These are phyloP conservation scores for Metschnikowia proteae DNA, from an alignment of 805 yeast species.

Conservation along the genomic window DNA sequence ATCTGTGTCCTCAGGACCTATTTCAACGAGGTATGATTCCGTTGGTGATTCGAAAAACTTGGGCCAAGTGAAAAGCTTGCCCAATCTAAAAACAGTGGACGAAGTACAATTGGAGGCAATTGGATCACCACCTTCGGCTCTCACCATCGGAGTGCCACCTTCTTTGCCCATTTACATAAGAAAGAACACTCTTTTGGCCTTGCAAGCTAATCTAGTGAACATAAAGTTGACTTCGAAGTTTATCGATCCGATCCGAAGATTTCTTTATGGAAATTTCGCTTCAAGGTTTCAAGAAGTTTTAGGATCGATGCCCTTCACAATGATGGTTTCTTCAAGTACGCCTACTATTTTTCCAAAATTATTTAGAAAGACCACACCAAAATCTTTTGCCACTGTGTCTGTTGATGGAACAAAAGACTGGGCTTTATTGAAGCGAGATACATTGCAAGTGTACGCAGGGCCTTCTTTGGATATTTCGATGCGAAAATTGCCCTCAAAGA, in stretches of 20 bases:
- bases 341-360: constrained; percentile 16
- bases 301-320: constrained; percentile 44
- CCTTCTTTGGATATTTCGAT: constrained; percentile 43
- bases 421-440: constrained; percentile 49
- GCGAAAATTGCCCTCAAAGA: constrained; percentile 35
- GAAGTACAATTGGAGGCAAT: constrained; percentile 34
- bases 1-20: constrained; percentile 6
- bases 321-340: constrained; percentile 40
- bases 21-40: constrained; percentile 7
- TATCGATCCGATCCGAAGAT: constrained; percentile 38
- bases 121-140: constrained; percentile 47
- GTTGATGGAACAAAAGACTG: constrained; percentile 62
- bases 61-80: constrained; percentile 16
- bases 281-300: constrained; percentile 46
- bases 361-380: constrained; percentile 20
- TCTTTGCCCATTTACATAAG: constrained; percentile 52
- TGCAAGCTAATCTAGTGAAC: constrained; percentile 32
- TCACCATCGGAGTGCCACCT: constrained; percentile 53
- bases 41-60: constrained; percentile 9
- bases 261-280: constrained; percentile 42
- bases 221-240: constrained; percentile 23
- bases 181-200: constrained; percentile 47
- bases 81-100: constrained; percentile 19
- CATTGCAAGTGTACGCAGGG: constrained; percentile 53
- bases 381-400: constrained; percentile 42